Percentiles rank a stretch among this genome's conserved stretches.
Conservation (phyloP, 108 stramenopile genomes). For the Skeletonema marinoi region DNA sequence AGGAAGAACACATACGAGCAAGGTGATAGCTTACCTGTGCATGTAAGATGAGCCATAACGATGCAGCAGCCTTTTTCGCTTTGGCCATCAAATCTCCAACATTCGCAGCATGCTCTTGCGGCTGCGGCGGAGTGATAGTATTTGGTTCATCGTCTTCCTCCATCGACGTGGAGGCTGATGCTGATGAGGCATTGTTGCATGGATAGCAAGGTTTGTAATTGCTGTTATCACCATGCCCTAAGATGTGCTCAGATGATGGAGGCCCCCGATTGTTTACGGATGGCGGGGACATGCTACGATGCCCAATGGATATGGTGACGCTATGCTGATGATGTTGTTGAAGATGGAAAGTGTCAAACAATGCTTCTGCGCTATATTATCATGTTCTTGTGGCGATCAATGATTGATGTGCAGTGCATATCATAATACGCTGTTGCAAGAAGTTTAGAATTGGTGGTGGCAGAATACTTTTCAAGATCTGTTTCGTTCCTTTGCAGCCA, state of each 20-base stretch:
- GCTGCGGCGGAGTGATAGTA: background rate
- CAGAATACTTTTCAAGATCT: background rate
- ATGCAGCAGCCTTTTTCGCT: conserved; percentile 82
- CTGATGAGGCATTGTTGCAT: background rate
- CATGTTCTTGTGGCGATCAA: background rate
- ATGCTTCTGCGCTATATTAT: background rate
- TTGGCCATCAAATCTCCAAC: conserved; percentile 67
- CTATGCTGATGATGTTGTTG: background rate
- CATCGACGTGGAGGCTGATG: background rate
- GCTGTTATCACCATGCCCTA: background rate
- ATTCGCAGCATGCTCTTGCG: conserved; percentile 16
- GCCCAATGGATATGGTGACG: background rate
- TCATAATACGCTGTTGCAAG: no score
- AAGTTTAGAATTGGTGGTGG: background rate
- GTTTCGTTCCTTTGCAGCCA: background rate
- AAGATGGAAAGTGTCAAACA: background rate
- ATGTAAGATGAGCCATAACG: conserved; percentile 84
- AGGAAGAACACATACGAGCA: background rate
- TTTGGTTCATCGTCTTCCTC: background rate
- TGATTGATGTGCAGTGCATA: background rate
- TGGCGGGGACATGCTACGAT: background rate
- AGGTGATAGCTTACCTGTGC: conserved; percentile 68
- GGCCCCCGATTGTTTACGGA: background rate
- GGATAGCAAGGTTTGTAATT: background rate
- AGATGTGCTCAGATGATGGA: background rate